A percentile compares a stretch with the other conserved stretches of the same genome.
Conservation (phyloP, 306 rosid genomes). For the Lagenaria siceraria region DNA sequence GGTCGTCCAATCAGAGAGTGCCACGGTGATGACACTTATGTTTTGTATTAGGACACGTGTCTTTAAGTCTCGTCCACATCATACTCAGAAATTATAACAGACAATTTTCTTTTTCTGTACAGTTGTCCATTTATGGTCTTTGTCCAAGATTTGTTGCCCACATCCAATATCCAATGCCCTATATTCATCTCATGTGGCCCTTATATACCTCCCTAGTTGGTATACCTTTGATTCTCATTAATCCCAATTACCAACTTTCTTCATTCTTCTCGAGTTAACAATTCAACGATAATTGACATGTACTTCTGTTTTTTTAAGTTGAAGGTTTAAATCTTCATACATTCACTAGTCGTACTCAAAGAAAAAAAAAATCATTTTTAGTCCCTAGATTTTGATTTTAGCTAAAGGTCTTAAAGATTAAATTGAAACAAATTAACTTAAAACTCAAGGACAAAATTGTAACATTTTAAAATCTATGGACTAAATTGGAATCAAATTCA, state of each 20-base stretch:
- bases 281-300: no score
- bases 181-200: neutral
- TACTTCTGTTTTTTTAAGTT: no score
- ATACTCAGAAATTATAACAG: neutral
- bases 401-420: no score
- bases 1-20: neutral
- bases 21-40: neutral
- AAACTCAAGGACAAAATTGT: no score
- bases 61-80: constrained; percentile 2
- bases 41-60: neutral
- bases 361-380: no score
- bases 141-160: constrained; percentile 5
- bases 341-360: no score
- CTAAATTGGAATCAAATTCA: no score
- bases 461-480: no score
- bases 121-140: constrained; percentile 7
- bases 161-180: neutral
- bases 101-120: neutral
- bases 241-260: neutral
- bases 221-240: neutral
- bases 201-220: neutral
- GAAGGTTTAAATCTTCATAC: no score
- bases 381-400: no score
- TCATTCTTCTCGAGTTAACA: neutral
- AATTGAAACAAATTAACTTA: no score